These are phyloP conservation scores for Plenodomus lindquistii DNA, from an alignment of 2,329 filamentous ascomycete genomes.

Conservation along the genomic window DNA sequence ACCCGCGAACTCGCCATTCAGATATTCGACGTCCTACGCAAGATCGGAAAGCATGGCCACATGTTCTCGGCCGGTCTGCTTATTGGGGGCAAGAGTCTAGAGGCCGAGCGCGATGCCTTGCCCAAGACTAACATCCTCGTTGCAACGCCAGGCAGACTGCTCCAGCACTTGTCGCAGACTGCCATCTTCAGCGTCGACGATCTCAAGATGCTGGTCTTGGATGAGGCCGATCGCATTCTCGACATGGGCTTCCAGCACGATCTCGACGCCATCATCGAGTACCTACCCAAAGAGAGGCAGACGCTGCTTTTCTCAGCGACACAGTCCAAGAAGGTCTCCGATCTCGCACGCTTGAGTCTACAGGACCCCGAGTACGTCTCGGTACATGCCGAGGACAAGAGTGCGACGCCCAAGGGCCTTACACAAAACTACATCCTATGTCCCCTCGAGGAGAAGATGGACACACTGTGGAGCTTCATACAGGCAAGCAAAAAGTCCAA, in stretches of 20 bases:
- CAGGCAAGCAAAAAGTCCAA: constrained; percentile 89
- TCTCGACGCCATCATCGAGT: constrained; percentile 90
- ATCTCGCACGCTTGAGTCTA: constrained; percentile 84
- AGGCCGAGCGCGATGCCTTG: constrained; percentile 83
- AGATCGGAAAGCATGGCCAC: constrained; percentile 82
- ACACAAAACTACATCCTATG: constrained; percentile 92
- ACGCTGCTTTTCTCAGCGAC: constrained; percentile 96
- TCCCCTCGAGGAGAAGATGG: constrained; percentile 83
- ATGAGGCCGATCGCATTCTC: constrained; percentile 95
- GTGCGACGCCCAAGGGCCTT: constrained; percentile 79
- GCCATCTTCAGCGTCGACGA: constrained; percentile 88
- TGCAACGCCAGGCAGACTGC: constrained; percentile 90
- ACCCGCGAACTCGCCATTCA: constrained; percentile 95
- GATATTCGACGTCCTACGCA: constrained; percentile 91
- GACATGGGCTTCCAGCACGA: constrained; percentile 95
- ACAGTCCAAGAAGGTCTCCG: constrained; percentile 91
- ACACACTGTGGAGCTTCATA: constrained; percentile 91
- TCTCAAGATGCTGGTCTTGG: constrained; percentile 87
- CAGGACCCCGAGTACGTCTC: constrained; percentile 93
- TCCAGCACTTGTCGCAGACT: constrained; percentile 95
- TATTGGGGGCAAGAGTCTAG: constrained; percentile 88
- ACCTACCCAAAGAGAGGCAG: constrained; percentile 82
- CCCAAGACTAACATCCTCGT: constrained; percentile 96
- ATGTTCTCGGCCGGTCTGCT: constrained; percentile 89
- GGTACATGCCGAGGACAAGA: constrained; percentile 80